A percentile compares a stretch with the other conserved stretches of the same genome.
These are phyloP conservation scores for Combretum micranthum DNA, from an alignment of 345 rosid species.

Conservation along the genomic window DNA sequence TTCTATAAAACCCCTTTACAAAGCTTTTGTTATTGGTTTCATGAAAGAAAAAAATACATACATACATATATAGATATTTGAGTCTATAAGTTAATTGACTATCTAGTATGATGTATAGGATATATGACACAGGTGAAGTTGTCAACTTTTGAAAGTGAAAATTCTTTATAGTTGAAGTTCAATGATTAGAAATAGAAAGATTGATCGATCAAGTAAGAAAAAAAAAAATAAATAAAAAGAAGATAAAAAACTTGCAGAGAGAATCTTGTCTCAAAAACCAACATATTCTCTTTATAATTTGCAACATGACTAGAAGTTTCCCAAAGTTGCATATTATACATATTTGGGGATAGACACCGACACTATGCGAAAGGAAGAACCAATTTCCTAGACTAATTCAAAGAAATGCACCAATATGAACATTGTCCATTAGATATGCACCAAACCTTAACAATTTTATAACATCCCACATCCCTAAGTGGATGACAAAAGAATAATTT, in stretches of 20 bases:
- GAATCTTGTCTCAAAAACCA: conserved; percentile 69
- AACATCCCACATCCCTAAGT: conserved; percentile 42
- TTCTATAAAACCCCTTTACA: too few relatives aligned
- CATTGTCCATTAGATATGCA: conserved; percentile 5
- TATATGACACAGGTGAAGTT: too few relatives aligned
- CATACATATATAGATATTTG: too few relatives aligned
- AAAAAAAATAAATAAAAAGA: too few relatives aligned
- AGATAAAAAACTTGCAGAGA: not conserved
- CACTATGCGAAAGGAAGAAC: conserved; percentile 91
- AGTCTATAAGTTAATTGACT: too few relatives aligned
- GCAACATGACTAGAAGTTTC: conserved; percentile 94
- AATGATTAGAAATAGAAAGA: not conserved
- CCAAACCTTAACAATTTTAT: conserved; percentile 3
- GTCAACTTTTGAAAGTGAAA: too few relatives aligned
- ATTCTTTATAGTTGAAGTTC: too few relatives aligned
- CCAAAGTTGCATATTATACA: conserved; percentile 95
- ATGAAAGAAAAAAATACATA: too few relatives aligned
- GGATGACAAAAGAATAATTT: conserved; percentile 89
- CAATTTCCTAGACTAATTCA: conserved; percentile 93
- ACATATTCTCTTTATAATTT: conserved; percentile 96
- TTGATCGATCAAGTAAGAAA: not conserved
- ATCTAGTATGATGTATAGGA: too few relatives aligned
- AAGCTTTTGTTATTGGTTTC: too few relatives aligned
- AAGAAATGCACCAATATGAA: conserved; percentile 9
- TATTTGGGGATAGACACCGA: conserved; percentile 91